Evolutionary conservation across 2,329 filamentous ascomycete species (phyloP), one percentile per base, ranked within the genome.

Genomic region (Trichoderma koningii): DNA sequence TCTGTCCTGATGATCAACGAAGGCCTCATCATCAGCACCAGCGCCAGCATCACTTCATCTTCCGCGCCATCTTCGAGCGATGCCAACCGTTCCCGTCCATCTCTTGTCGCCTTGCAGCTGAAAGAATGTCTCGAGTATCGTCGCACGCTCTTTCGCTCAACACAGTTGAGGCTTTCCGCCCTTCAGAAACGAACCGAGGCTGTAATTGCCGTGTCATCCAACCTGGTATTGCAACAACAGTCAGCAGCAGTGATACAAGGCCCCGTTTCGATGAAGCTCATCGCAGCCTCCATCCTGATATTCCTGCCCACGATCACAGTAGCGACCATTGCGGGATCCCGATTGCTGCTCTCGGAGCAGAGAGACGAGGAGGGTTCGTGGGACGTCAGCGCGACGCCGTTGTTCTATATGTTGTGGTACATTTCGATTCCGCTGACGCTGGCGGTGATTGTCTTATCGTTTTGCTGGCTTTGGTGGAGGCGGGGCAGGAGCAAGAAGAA

Each of bases 241-340:
- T 77, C 75, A 1, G 71, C 71, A 68, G 68, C 73, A 12, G 75
- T 75, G 72, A 71, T 72, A 5, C 72, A 75, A 12, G 76, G 78
- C 56, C 73, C 75, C 23, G 73, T 70, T n/a, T 73, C 73, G 14
- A 77, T 78, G 74, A 76, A 74, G 56, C 72, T 76, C 6, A 76
- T 79, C 34, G 73, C 77, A 3, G 70, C 71, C 42, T 74, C 79
- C 21, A 78, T 76, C 6, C 72, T 79, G 64, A 60, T 79, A 6
- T 79, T 78, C 65, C 55, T 79, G 0, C 77, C 77, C 1, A 77
- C 75, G 0, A 76, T 74, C 2, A 73, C 71, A 0, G 75, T 79
- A 7, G 75, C 77, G 9, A 71, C 72, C 0, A 69, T 79, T 6
- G 53, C 70, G 7, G 73, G 73, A n/a, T 75, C 73, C 7, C 72